These are phyloP conservation scores for Xylaria scruposa DNA, from an alignment of 495 filamentous ascomycete species.

Conservation along the genomic window DNA sequence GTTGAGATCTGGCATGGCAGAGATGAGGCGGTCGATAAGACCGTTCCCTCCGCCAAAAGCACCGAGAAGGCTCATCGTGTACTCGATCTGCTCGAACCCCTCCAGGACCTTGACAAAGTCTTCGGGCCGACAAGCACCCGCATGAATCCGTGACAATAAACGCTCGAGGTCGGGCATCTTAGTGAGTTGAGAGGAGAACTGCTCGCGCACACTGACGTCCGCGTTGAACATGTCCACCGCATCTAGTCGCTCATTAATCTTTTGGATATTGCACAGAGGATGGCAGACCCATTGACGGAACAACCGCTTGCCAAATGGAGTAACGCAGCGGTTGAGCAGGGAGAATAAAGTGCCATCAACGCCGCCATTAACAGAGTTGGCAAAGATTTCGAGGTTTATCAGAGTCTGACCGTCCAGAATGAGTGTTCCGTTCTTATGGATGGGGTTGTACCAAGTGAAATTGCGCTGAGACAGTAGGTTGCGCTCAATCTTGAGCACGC, in stretches of 20 bases:
- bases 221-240: constrained; percentile 93
- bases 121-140: constrained; percentile 81
- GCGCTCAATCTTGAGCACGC: constrained; percentile 85
- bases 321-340: constrained; percentile 91
- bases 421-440: constrained; percentile 88
- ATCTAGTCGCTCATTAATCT: constrained; percentile 94
- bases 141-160: constrained; percentile 93
- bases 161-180: constrained; percentile 96
- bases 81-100: constrained; percentile 96
- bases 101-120: constrained; percentile 96
- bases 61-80: constrained; percentile 80
- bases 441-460: constrained; percentile 91
- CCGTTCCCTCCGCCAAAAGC: constrained; percentile 74
- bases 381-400: constrained; percentile 96
- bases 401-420: constrained; percentile 96
- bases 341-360: constrained; percentile 85
- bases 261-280: constrained; percentile 81
- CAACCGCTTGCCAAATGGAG: constrained; percentile 95
- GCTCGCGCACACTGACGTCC: constrained; percentile 75
- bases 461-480: constrained; percentile 89
- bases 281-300: constrained; percentile 99
- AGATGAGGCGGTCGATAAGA: constrained; percentile 82
- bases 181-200: constrained; percentile 81
- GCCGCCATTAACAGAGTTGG: constrained; percentile 90
- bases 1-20: constrained; percentile 82